These are phyloP conservation scores for Cokeromyces recurvatus DNA, from an alignment of 371 early-diverging fungal genomes.

Conservation along the genomic window DNA sequence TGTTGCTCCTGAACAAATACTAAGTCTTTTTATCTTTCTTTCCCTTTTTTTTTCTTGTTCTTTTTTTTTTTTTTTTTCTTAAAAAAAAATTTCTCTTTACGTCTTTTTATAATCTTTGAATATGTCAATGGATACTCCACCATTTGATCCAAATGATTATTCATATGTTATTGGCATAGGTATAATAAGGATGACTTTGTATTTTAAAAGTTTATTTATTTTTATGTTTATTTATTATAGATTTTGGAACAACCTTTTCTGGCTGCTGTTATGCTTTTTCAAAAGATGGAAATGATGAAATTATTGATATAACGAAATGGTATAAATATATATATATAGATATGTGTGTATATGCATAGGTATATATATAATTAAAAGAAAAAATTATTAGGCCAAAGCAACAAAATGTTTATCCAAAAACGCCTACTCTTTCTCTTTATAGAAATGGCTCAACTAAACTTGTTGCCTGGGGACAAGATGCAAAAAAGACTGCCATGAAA, in stretches of 20 bases:
- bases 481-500: conserved; percentile 34
- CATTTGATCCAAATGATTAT: conserved; percentile 41
- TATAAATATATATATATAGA: conserved; percentile 7
- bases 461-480: conserved; percentile 47
- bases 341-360: no score
- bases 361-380: no score
- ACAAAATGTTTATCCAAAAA: conserved; percentile 45
- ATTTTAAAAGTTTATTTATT: no score
- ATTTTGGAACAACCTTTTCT: conserved; percentile 58
- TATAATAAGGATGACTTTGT: conserved; percentile 9
- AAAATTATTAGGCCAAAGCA: conserved; percentile 33
- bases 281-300: conserved; percentile 44
- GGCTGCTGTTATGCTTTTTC: conserved; percentile 50
- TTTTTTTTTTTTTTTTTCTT: no score
- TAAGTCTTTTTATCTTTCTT: no score
- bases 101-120: no score
- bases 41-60: no score
- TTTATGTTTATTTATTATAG: conserved; percentile 24
- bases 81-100: no score
- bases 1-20: no score
- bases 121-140: conserved; percentile 29
- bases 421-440: conserved; percentile 41
- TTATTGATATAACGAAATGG: conserved; percentile 47
- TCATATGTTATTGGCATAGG: conserved; percentile 50
- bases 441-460: conserved; percentile 40